phyloP scores from a whole-genome alignment of 148 eudicot genomes.

The Rhododendron williamsianum region DNA sequence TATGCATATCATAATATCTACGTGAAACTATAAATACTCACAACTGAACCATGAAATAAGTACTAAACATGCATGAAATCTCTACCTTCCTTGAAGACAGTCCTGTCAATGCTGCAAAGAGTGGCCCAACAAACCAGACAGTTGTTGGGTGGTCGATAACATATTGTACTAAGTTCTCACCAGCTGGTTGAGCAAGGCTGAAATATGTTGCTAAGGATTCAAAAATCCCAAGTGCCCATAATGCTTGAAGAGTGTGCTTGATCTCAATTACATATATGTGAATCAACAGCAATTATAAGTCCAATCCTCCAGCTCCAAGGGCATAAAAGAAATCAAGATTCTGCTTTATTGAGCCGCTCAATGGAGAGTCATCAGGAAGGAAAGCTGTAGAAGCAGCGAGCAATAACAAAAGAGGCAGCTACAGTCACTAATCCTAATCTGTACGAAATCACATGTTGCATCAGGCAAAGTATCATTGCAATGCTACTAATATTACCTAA shows the following conservation, averaged over 20 bases:
- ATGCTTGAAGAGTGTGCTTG: slow-evolving; percentile 74
- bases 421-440: slow-evolving; percentile 80
- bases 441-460: slow-evolving; percentile 58
- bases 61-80: not conserved
- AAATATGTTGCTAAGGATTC: slow-evolving; percentile 62
- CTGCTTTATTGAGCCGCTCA: slow-evolving; percentile 21
- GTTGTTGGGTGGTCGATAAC: slow-evolving; percentile 59
- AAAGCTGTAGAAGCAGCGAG: slow-evolving; percentile 59
- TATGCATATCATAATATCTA: not conserved
- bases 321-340: slow-evolving; percentile 47
- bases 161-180: slow-evolving; percentile 50
- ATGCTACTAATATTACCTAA: not conserved
- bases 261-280: slow-evolving; percentile 81
- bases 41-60: not conserved
- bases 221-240: slow-evolving; percentile 57
- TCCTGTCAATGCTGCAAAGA: slow-evolving; percentile 85
- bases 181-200: slow-evolving; percentile 58
- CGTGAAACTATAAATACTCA: not conserved
- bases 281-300: slow-evolving; percentile 61
- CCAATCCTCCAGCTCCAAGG: slow-evolving; percentile 71
- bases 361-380: slow-evolving; percentile 27
- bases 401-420: slow-evolving; percentile 60
- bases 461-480: not conserved
- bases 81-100: slow-evolving; percentile 87
- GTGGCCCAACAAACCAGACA: slow-evolving; percentile 84